Conservation (phyloP, 768 basidiomycete genomes). For the Leucosporidium scottii region DNA sequence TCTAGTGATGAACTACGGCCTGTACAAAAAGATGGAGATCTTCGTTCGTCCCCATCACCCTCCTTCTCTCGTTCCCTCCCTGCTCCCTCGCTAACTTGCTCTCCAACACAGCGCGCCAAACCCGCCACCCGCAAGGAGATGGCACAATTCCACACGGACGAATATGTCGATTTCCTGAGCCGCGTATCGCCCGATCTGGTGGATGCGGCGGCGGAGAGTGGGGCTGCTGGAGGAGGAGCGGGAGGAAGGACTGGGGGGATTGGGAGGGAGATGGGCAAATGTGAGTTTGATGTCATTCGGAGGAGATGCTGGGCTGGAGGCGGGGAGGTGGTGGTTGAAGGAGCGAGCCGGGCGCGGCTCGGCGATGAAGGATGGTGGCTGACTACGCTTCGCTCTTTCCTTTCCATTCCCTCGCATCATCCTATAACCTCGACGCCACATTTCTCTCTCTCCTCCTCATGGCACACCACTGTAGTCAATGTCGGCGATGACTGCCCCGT, state of each 20-base stretch:
- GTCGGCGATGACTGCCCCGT: constrained; percentile 99
- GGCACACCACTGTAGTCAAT: constrained; percentile 56
- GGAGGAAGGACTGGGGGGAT: constrained; percentile 23
- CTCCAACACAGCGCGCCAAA: constrained; percentile 71
- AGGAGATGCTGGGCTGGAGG: background rate
- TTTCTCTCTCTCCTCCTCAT: no score
- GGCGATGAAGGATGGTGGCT: background rate
- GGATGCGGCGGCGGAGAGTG: constrained; percentile 24
- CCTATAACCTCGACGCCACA: no score
- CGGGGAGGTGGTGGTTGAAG: background rate
- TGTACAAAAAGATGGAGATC: constrained; percentile 99
- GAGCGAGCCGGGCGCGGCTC: background rate
- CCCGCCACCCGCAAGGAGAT: constrained; percentile 99
- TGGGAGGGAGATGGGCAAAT: constrained; percentile 31
- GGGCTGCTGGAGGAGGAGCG: constrained; percentile 10
- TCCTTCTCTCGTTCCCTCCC: background rate
- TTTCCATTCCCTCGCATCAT: no score
- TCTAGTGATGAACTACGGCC: constrained; percentile 96
- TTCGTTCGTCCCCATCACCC: constrained; percentile 59
- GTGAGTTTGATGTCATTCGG: constrained; percentile 8
- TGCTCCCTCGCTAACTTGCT: background rate
- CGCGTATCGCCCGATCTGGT: constrained; percentile 71
- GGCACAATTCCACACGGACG: constrained; percentile 98
- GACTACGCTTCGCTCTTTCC: background rate
- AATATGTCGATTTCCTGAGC: constrained; percentile 94